Evolutionary conservation across 1,284 basidiomycete genomes (phyloP).

Genomic region (Coniferiporia sulphurascens): DNA sequence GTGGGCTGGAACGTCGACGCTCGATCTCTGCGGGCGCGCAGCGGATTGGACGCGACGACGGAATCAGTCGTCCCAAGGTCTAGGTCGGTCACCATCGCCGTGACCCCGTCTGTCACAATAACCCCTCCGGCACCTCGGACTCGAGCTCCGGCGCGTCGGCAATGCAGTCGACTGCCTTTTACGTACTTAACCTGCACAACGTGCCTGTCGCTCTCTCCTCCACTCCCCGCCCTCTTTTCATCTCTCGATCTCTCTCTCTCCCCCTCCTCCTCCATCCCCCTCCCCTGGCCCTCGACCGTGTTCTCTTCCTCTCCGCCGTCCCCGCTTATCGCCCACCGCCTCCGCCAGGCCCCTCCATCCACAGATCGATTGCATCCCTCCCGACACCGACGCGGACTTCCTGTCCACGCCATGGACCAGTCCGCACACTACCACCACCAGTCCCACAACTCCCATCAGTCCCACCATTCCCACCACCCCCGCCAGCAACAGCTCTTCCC

Average conservation of each 20-base stretch:
- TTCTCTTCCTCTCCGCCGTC: slow-evolving; percentile 8
- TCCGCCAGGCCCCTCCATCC: not conserved
- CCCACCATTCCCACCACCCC: slow-evolving; percentile 20
- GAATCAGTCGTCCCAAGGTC: too few relatives aligned
- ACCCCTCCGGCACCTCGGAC: not conserved
- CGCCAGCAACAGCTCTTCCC: slow-evolving; percentile 26
- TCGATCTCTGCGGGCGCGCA: slow-evolving; percentile 1
- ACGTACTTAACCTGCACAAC: not conserved
- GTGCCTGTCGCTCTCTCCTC: slow-evolving; percentile 26
- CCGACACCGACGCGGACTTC: not conserved
- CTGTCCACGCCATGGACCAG: slow-evolving; percentile 21
- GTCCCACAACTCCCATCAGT: too few relatives aligned
- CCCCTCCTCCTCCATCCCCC: slow-evolving; percentile 55
- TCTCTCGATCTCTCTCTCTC: slow-evolving; percentile 30
- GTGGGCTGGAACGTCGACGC: slow-evolving; percentile 6
- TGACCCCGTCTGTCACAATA: too few relatives aligned
- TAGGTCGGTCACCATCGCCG: too few relatives aligned
- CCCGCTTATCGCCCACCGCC: not conserved
- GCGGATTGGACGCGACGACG: slow-evolving; percentile 3
- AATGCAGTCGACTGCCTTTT: not conserved
- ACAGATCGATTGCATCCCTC: slow-evolving; percentile 11
- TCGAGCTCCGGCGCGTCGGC: not conserved
- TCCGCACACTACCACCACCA: slow-evolving; percentile 17
- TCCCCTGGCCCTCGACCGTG: slow-evolving; percentile 37
- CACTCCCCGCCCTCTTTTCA: slow-evolving; percentile 29